Percentiles rank a stretch among this genome's conserved stretches.
Conservation (phyloP, 2,329 filamentous ascomycete genomes). For the Aspergillus sp. region DNA sequence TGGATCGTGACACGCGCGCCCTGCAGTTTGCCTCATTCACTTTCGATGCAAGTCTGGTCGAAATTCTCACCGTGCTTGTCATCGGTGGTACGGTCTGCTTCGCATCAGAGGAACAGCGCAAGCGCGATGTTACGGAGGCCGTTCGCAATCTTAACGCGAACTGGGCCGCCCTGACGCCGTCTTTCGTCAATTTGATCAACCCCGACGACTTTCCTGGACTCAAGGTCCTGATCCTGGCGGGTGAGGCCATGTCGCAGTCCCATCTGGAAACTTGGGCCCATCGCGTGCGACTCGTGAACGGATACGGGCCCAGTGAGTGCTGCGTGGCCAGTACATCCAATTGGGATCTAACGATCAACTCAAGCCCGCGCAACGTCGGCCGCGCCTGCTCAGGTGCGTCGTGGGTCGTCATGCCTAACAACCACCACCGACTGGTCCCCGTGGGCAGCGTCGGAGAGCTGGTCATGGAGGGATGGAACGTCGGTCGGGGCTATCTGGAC, state of each 20-base stretch:
- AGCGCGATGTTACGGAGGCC: slow-evolving; percentile 45
- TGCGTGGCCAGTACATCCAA: slow-evolving; percentile 8
- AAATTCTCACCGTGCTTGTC: slow-evolving; percentile 17
- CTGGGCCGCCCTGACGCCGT: slow-evolving; percentile 9
- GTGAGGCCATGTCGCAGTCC: slow-evolving; percentile 11
- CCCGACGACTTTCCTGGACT: slow-evolving; percentile 6
- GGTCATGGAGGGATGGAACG: slow-evolving; percentile 26
- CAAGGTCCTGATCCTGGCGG: slow-evolving; percentile 6
- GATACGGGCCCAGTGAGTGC: slow-evolving; percentile 37
- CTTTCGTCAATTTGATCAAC: slow-evolving; percentile 4
- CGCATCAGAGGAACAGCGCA: slow-evolving; percentile 44
- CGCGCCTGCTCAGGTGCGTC: slow-evolving; percentile 7
- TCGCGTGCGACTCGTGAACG: slow-evolving; percentile 7
- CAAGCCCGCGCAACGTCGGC: slow-evolving; percentile 15
- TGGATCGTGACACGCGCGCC: slow-evolving; percentile 38
- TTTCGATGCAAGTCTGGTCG: slow-evolving; percentile 37
- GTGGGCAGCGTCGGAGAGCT: slow-evolving; percentile 22
- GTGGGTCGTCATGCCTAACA: slow-evolving; percentile 34
- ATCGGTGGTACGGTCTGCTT: slow-evolving; percentile 40
- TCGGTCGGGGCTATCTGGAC: slow-evolving; percentile 7
- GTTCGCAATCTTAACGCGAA: slow-evolving; percentile 27
- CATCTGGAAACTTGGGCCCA: slow-evolving; percentile 12
- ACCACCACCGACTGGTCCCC: slow-evolving; percentile 11
- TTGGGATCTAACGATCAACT: neutral
- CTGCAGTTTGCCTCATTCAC: slow-evolving; percentile 36